Evolutionary conservation across 192 early-diverging fungal species (phyloP).

Genomic region (Jimgerdemannia flammicorona): DNA sequence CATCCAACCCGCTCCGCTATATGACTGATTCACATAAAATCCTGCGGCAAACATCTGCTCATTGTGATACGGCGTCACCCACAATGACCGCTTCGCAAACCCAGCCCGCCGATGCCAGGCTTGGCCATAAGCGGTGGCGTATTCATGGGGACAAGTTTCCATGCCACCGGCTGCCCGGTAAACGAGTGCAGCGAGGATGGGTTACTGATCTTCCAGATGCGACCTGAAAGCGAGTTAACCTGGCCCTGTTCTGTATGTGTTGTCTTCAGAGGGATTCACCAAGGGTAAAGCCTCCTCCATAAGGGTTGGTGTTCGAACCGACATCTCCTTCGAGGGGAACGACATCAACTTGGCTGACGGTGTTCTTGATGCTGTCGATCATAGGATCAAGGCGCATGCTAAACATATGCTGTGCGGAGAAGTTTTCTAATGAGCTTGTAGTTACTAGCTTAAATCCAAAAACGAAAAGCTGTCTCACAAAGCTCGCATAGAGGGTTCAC

Average conservation of each 20-base stretch:
- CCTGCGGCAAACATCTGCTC: conserved; percentile 35
- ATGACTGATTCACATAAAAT: conserved; percentile 32
- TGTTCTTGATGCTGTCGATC: conserved; percentile 35
- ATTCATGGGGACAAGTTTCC: conserved; percentile 19
- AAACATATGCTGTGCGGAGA: conserved; percentile 19
- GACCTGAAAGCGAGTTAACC: conserved; percentile 13
- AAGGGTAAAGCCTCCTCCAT: conserved; percentile 25
- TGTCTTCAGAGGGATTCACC: conserved; percentile 16
- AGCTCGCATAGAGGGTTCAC: too few species aligned
- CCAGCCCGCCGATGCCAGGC: conserved; percentile 29
- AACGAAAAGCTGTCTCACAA: too few species aligned
- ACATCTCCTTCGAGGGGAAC: conserved; percentile 16
- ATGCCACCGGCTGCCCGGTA: conserved; percentile 25
- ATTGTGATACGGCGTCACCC: conserved; percentile 37
- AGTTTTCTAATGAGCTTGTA: too few species aligned
- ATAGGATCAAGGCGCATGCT: conserved; percentile 41
- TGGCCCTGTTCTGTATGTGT: conserved; percentile 19
- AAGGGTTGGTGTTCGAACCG: conserved; percentile 25
- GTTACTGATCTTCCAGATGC: conserved; percentile 37
- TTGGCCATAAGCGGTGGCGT: conserved; percentile 22
- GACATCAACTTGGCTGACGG: conserved; percentile 23
- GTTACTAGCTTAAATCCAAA: too few species aligned
- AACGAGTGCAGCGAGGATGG: conserved; percentile 23
- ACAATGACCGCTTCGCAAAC: conserved; percentile 32
- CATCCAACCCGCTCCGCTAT: conserved; percentile 10